Percentiles rank a stretch among this genome's conserved stretches.
These are phyloP conservation scores for Astrothelium subdiscretum DNA, from an alignment of 495 filamentous ascomycete genomes.

Conservation along the genomic window DNA sequence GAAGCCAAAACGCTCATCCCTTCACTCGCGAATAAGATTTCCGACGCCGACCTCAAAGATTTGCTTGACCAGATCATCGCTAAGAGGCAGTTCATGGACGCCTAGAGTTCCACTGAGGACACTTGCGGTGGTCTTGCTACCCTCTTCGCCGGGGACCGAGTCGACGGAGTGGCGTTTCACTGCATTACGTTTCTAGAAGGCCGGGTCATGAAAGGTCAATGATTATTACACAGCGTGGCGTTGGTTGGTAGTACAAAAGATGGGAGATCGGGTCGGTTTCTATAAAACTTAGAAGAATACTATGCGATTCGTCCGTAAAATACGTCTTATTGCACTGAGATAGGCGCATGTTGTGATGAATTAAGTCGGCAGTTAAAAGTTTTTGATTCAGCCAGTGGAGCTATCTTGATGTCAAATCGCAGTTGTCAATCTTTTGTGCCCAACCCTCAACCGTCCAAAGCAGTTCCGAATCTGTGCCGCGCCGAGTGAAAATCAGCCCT, in stretches of 20 bases:
- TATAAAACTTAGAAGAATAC: too few species aligned
- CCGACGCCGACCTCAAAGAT: slow-evolving; percentile 75
- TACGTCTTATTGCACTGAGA: too few species aligned
- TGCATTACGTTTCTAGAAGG: neutral
- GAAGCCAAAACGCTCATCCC: slow-evolving; percentile 96
- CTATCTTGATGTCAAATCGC: neutral
- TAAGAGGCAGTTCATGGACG: neutral
- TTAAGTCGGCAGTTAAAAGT: neutral
- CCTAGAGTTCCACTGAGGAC: neutral
- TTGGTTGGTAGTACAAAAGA: neutral
- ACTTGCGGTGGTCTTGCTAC: too few species aligned
- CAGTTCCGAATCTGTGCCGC: neutral
- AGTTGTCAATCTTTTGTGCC: neutral
- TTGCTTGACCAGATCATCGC: slow-evolving; percentile 67
- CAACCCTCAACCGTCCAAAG: neutral
- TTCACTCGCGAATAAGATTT: slow-evolving; percentile 75
- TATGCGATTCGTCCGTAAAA: too few species aligned
- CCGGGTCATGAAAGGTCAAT: neutral
- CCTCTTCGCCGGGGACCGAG: too few species aligned
- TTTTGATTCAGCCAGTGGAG: neutral
- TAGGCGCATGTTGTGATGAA: neutral
- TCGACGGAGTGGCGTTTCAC: neutral
- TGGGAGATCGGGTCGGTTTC: neutral
- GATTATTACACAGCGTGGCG: neutral
- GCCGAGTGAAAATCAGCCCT: neutral